A percentile compares a stretch with the other conserved stretches of the same genome.
phyloP scores from a whole-genome alignment of 352 stramenopile species.

The Phytophthora pinifolia region DNA sequence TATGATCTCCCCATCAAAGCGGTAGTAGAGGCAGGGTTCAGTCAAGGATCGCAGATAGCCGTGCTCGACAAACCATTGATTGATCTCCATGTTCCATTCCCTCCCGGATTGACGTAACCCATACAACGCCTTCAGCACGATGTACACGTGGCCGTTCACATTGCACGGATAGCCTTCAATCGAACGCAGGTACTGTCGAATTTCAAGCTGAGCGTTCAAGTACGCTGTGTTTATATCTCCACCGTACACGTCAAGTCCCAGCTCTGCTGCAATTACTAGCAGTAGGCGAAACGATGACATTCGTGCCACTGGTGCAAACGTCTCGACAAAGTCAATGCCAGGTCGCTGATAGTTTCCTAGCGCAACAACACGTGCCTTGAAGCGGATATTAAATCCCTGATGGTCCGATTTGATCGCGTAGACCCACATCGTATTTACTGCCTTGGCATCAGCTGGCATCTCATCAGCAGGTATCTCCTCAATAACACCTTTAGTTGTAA shows the following conservation, averaged over 20 bases:
- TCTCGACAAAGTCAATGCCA: constrained; percentile 4
- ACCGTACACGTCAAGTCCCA: neutral
- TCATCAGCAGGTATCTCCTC: constrained; percentile 1
- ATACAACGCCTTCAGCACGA: constrained; percentile 11
- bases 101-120: constrained; percentile 8
- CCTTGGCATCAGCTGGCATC: neutral
- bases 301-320: neutral
- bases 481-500: neutral
- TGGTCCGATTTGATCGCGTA: constrained; percentile 5
- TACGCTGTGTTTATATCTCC: constrained; percentile 11
- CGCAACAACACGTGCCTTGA: constrained; percentile 4
- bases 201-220: constrained; percentile 4
- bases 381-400: neutral
- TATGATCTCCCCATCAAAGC: constrained; percentile 6
- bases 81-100: constrained; percentile 8
- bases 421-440: constrained; percentile 9
- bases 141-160: constrained; percentile 1
- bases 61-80: neutral
- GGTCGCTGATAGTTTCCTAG: constrained; percentile 3
- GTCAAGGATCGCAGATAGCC: constrained; percentile 3
- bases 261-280: neutral
- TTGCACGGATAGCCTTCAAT: constrained; percentile 2
- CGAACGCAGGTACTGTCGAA: constrained; percentile 3
- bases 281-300: constrained; percentile 6
- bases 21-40: constrained; percentile 15